phyloP scores from a whole-genome alignment of 2,329 filamentous ascomycete genomes.

The Pseudogymnoascus verrucosus region DNA sequence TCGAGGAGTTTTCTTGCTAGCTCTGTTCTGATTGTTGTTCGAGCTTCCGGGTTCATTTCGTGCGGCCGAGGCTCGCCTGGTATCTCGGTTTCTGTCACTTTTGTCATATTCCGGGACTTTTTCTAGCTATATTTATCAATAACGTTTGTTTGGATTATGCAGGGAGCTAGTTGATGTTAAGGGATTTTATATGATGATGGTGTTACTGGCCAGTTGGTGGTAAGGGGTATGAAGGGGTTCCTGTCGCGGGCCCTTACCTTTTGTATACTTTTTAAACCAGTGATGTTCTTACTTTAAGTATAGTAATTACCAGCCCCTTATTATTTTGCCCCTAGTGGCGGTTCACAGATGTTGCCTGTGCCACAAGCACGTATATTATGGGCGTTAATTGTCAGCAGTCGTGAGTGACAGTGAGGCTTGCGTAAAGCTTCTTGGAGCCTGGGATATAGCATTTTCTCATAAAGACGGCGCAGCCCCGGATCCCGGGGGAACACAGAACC shows the following conservation, averaged over 20 bases:
- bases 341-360: background rate
- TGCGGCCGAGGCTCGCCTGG: no score
- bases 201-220: background rate
- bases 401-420: background rate
- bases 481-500: background rate
- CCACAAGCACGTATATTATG: background rate
- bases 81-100: no score
- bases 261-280: background rate
- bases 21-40: no score
- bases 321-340: background rate
- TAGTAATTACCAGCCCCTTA: background rate
- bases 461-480: background rate
- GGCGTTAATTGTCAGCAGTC: background rate
- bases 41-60: no score
- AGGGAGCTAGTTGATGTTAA: no score
- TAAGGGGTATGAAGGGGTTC: background rate
- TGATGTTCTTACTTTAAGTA: background rate
- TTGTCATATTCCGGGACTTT: no score
- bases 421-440: conserved; percentile 1
- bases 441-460: background rate
- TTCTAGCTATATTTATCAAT: no score
- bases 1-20: no score
- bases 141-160: no score
- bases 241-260: background rate
- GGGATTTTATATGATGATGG: background rate